These are phyloP conservation scores for Tuber brumale DNA, from an alignment of 495 filamentous ascomycete species.

Conservation along the genomic window DNA sequence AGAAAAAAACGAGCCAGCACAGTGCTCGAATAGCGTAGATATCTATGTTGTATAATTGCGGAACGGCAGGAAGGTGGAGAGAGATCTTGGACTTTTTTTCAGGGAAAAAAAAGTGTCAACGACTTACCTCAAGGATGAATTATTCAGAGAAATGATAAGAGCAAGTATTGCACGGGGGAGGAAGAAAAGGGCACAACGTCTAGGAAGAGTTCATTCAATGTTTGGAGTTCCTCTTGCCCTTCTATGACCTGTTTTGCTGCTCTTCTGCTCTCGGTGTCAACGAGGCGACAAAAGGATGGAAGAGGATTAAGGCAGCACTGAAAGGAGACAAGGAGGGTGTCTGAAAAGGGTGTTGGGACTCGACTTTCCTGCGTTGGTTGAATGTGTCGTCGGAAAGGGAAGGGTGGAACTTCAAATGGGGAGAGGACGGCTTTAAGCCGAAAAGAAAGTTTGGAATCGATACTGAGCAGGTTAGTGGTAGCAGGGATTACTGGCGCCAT, in stretches of 20 bases:
- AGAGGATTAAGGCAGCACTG: conserved; percentile 28
- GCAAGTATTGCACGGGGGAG: neutral
- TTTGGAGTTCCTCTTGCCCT: neutral
- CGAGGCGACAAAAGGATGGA: neutral
- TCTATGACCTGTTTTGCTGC: conserved; percentile 1
- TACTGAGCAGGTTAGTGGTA: conserved; percentile 27
- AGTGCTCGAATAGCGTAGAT: neutral
- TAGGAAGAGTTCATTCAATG: neutral
- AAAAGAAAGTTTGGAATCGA: conserved; percentile 9
- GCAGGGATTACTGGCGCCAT: conserved; percentile 13
- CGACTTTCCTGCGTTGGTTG: conserved; percentile 40
- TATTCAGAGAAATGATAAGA: neutral
- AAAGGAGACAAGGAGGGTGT: conserved; percentile 38
- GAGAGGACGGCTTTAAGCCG: conserved; percentile 37
- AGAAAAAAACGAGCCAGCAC: neutral
- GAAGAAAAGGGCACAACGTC: neutral
- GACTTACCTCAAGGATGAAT: neutral
- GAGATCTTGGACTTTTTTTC: neutral
- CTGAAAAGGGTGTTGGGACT: conserved; percentile 37
- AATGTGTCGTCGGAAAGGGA: conserved; percentile 37
- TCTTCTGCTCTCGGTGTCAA: conserved; percentile 5
- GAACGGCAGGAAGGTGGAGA: neutral
- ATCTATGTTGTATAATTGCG: neutral
- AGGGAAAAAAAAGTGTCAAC: neutral
- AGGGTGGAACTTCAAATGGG: conserved; percentile 40